phyloP scores from a whole-genome alignment of 495 filamentous ascomycete genomes.

The Sporormia fimetaria region DNA sequence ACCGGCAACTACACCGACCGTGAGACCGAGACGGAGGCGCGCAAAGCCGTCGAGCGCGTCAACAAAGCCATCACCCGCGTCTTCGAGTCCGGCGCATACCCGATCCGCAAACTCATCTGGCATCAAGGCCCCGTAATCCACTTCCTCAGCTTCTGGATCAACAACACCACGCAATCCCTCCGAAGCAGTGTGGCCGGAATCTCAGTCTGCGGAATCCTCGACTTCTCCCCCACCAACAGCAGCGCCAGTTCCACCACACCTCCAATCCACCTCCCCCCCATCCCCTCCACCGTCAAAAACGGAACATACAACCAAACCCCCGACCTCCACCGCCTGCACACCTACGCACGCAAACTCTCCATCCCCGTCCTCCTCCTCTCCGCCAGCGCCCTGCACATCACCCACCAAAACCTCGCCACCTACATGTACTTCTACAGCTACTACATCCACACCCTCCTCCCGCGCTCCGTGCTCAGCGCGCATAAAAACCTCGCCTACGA shows the following conservation, averaged over 20 bases:
- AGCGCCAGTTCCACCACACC: background rate
- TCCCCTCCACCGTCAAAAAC: background rate
- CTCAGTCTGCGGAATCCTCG: conserved; percentile 6
- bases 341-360: conserved; percentile 1
- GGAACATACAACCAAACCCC: background rate
- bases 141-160: conserved; percentile 10
- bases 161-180: background rate
- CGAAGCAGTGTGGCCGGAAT: background rate
- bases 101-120: conserved; percentile 6
- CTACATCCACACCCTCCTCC: conserved; percentile 9
- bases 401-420: conserved; percentile 4
- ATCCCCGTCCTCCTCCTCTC: conserved; percentile 10
- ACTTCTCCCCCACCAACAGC: background rate
- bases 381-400: background rate
- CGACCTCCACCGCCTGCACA: background rate
- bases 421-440: conserved; percentile 15
- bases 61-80: conserved; percentile 2
- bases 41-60: conserved; percentile 1
- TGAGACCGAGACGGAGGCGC: background rate
- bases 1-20: background rate
- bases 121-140: conserved; percentile 12
- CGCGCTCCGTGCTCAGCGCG: background rate
- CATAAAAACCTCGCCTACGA: conserved; percentile 6
- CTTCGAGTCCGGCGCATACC: background rate
- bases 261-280: background rate